These are phyloP conservation scores for Xylariaceae sp. DNA, from an alignment of 2,329 filamentous ascomycete genomes.

Conservation along the genomic window DNA sequence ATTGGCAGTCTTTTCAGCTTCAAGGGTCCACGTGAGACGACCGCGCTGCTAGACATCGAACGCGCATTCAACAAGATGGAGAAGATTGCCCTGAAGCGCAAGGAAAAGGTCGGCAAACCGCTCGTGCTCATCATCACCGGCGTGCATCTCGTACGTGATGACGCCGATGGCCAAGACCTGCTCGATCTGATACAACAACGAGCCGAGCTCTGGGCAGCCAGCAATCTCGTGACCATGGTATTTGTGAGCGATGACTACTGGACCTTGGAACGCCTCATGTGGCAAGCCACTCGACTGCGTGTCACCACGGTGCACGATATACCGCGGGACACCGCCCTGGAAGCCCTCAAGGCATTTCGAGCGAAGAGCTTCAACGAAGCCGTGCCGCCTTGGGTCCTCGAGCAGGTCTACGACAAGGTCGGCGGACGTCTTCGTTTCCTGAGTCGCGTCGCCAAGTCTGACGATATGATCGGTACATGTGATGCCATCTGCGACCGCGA, in stretches of 20 bases:
- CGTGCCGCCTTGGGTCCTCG: slow-evolving; percentile 36
- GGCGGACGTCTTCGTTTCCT: slow-evolving; percentile 50
- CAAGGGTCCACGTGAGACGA: slow-evolving; percentile 82
- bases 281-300: slow-evolving; percentile 49
- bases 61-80: slow-evolving; percentile 95
- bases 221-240: slow-evolving; percentile 56
- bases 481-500: slow-evolving; percentile 59
- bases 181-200: slow-evolving; percentile 91
- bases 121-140: slow-evolving; percentile 88
- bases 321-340: slow-evolving; percentile 42
- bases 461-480: slow-evolving; percentile 46
- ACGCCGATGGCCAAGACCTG: slow-evolving; percentile 88
- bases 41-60: slow-evolving; percentile 87
- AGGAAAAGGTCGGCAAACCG: slow-evolving; percentile 57
- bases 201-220: slow-evolving; percentile 77
- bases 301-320: slow-evolving; percentile 49
- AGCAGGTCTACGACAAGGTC: slow-evolving; percentile 49
- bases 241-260: slow-evolving; percentile 56
- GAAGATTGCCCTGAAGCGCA: slow-evolving; percentile 75
- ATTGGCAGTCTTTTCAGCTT: slow-evolving; percentile 94
- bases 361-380: slow-evolving; percentile 41
- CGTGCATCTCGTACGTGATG: slow-evolving; percentile 80
- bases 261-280: slow-evolving; percentile 52
- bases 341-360: slow-evolving; percentile 45
- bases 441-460: slow-evolving; percentile 46